Percentiles rank a stretch among this genome's conserved stretches.
Conservation (phyloP, 1,139 yeast species). For the Yamadazyma blattariae region DNA sequence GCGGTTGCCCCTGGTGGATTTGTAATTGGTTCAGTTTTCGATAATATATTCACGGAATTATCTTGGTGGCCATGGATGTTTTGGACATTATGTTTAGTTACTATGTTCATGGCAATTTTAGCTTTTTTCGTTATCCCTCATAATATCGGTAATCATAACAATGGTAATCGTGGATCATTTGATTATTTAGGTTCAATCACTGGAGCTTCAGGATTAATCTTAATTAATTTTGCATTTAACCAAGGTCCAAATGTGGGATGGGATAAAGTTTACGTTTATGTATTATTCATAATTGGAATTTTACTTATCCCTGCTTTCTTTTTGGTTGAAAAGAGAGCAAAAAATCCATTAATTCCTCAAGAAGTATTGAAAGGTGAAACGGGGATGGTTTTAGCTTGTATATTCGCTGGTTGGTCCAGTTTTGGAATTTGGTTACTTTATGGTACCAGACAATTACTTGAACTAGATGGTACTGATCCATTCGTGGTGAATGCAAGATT, state of each 20-base stretch:
- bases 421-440: conserved; percentile 60
- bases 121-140: conserved; percentile 45
- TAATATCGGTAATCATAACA: conserved; percentile 20
- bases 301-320: conserved; percentile 33
- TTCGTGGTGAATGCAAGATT: conserved; percentile 38
- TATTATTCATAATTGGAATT: conserved; percentile 47
- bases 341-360: conserved; percentile 48
- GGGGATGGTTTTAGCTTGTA: conserved; percentile 45
- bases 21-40: conserved; percentile 47
- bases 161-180: conserved; percentile 18
- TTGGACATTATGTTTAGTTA: conserved; percentile 44
- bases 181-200: conserved; percentile 43
- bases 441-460: conserved; percentile 31
- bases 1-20: conserved; percentile 62
- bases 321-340: conserved; percentile 30
- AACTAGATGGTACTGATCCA: conserved; percentile 29
- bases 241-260: conserved; percentile 65
- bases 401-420: conserved; percentile 59
- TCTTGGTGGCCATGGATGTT: conserved; percentile 60
- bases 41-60: conserved; percentile 39
- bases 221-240: conserved; percentile 59
- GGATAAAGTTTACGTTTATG: conserved; percentile 48
- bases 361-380: conserved; percentile 39
- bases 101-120: conserved; percentile 23
- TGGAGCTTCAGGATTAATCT: conserved; percentile 38